Conservation (phyloP, 2,329 filamentous ascomycete genomes). For the Aspergillus transmontanensis region DNA sequence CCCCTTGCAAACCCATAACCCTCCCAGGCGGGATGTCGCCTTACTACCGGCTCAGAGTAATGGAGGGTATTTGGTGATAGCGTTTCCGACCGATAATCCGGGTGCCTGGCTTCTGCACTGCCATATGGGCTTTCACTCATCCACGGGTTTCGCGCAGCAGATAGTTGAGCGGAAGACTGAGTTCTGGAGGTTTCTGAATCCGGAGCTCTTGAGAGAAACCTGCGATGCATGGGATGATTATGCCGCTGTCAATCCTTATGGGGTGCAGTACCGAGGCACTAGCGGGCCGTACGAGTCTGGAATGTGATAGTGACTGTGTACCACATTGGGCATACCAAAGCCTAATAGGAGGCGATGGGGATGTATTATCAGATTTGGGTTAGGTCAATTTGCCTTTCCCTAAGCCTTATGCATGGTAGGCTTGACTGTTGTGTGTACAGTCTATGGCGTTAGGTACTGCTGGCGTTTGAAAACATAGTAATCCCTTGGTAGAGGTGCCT, state of each 20-base stretch:
- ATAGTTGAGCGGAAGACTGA: background rate
- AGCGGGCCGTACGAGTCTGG: background rate
- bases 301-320: background rate
- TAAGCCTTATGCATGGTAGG: too few species aligned
- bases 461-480: fast-evolving
- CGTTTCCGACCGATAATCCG: constrained; percentile 10
- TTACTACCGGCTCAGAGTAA: background rate
- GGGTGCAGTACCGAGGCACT: background rate
- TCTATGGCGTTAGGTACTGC: too few species aligned
- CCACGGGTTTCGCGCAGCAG: constrained; percentile 1
- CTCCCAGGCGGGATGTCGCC: constrained; percentile 7
- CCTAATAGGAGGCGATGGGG: too few species aligned
- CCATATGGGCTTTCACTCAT: constrained; percentile 8
- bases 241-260: background rate
- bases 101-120: constrained; percentile 12
- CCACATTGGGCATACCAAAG: too few species aligned
- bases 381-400: too few species aligned
- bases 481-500: too few species aligned
- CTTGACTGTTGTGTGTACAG: too few species aligned
- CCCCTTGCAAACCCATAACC: constrained; percentile 12
- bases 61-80: constrained; percentile 4
- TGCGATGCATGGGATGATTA: background rate
- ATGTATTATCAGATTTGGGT: too few species aligned
- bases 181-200: background rate
- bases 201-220: background rate